Evolutionary conservation across 2,329 filamentous ascomycete species (phyloP).

Genomic region (Apiospora saccharicola): DNA sequence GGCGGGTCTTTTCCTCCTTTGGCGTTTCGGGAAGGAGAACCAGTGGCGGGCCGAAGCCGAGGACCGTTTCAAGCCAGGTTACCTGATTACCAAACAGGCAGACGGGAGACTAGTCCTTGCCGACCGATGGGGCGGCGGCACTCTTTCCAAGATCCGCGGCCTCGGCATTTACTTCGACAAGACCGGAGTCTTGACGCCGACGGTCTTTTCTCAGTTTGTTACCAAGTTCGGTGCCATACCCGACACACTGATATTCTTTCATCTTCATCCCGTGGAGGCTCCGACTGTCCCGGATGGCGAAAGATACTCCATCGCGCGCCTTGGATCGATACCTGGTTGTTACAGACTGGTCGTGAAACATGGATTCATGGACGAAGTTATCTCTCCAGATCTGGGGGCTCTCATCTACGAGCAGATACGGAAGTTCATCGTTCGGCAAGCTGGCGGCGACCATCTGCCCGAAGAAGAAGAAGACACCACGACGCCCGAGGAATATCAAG

Average conservation of each 20-base stretch:
- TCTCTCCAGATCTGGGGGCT: slow-evolving; percentile 68
- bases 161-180: slow-evolving; percentile 84
- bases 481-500: slow-evolving; percentile 20
- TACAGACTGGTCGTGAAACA: slow-evolving; percentile 75
- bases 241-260: slow-evolving; percentile 77
- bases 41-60: slow-evolving; percentile 76
- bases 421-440: slow-evolving; percentile 52
- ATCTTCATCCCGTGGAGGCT: slow-evolving; percentile 68
- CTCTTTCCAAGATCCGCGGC: slow-evolving; percentile 58
- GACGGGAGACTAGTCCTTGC: slow-evolving; percentile 43
- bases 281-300: slow-evolving; percentile 61
- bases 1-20: slow-evolving; percentile 72
- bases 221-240: slow-evolving; percentile 73
- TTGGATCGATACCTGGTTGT: slow-evolving; percentile 62
- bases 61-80: slow-evolving; percentile 61
- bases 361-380: slow-evolving; percentile 76
- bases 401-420: slow-evolving; percentile 67
- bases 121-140: slow-evolving; percentile 50
- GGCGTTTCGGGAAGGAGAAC: slow-evolving; percentile 80
- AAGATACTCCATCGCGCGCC: slow-evolving; percentile 54
- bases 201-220: slow-evolving; percentile 76
- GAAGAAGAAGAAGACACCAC: slow-evolving; percentile 27
- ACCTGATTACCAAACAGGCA: slow-evolving; percentile 40
- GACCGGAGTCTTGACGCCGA: slow-evolving; percentile 68
- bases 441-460: slow-evolving; percentile 30